Evolutionary conservation across 1,284 basidiomycete species (phyloP), one percentile per base, ranked within the genome.

Genomic region (Cryptococcus depauperatus): DNA sequence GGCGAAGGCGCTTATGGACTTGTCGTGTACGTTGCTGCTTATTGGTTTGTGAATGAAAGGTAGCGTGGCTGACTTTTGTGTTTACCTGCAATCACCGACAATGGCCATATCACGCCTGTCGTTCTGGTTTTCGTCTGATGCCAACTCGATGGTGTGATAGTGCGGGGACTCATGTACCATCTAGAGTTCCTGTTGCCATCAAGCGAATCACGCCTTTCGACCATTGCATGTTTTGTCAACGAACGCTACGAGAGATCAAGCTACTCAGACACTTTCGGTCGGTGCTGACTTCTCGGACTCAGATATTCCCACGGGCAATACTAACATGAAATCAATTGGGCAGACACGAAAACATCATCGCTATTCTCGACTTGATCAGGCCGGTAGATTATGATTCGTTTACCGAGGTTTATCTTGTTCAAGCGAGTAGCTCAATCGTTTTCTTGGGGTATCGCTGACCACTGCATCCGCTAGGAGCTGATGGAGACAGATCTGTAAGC

Each of bases 171-270:
- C 88, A 92, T 66, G 71, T 80, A 57, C 82, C 85, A 3, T 85
- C 80, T 42, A 82, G 83, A 33, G 80, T 83, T 43, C 84, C 83
- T 65, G 85, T 89, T 53, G 85, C 85, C 47, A 88, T 87, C 74
- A 88, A 90, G 79, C 85, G 87, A 75, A 91, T 92, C 74, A 81
- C 84, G 7, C 89, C 88, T 1, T 92, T 92, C 57, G 88, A 91
- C 69, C 88, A 91, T 68, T 84, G 84, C 27, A 89, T 91, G 85
- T 92, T 89, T 70, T 86, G 85, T 63, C 76, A 90, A 49, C 76
- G 88, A 39, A 91, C 88, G 0, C 76, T 91, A 43, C 77, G 88
- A 53, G 88, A 92, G 71, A 79, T 91, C 57, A 92, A 91, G 69
- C 75, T 92, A 13, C 79, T 90, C 62, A 87, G 89, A 62, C 91